Conservation (phyloP, 2,329 filamentous ascomycete species). For the Xylariaceae sp. region DNA sequence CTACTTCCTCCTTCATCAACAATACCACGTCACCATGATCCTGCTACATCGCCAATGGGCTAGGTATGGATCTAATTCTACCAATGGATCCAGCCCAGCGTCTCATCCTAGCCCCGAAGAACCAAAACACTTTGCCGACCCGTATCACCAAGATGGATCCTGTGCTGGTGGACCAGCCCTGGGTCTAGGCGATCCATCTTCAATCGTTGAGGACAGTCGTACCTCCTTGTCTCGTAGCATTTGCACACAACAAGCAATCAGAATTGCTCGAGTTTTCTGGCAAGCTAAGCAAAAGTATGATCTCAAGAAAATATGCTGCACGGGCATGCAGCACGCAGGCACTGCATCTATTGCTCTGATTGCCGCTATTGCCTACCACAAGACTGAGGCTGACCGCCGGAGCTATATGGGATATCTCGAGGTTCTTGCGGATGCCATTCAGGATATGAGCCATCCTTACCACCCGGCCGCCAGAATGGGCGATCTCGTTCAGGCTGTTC, state of each 20-base stretch:
- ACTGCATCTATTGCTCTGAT: slow-evolving; percentile 13
- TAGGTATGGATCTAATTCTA: neutral
- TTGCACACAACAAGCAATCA: slow-evolving; percentile 15
- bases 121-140: neutral
- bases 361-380: slow-evolving; percentile 9
- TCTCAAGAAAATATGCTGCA: slow-evolving; percentile 13
- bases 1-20: slow-evolving; percentile 19
- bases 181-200: neutral
- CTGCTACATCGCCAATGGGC: slow-evolving; percentile 12
- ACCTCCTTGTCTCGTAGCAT: neutral
- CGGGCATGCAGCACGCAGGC: slow-evolving; percentile 13
- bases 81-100: neutral
- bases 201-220: neutral
- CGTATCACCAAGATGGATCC: neutral
- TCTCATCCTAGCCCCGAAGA: slow-evolving; percentile 2
- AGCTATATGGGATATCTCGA: slow-evolving; percentile 12
- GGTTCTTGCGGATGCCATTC: slow-evolving; percentile 8
- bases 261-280: slow-evolving; percentile 10
- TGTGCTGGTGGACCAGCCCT: neutral
- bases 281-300: slow-evolving; percentile 13
- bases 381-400: slow-evolving; percentile 10
- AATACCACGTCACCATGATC: slow-evolving; percentile 14
- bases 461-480: slow-evolving; percentile 12
- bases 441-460: slow-evolving; percentile 15
- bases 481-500: slow-evolving; percentile 9